Conservation (phyloP, 169 alveolate species). For the Plasmodium billcollinsi region DNA sequence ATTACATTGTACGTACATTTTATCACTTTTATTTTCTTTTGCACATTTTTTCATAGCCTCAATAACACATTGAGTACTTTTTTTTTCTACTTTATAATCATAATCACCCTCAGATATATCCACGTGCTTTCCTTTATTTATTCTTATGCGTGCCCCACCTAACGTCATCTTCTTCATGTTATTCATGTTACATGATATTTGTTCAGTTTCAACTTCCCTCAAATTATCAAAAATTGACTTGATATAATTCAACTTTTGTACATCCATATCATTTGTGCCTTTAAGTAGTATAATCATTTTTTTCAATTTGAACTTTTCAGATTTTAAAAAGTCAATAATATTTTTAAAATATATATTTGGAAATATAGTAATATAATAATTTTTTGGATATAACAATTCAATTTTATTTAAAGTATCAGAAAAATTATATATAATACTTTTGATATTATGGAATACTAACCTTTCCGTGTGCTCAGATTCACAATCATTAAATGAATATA, state of each 20-base stretch:
- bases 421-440: slow-evolving; percentile 77
- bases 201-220: slow-evolving; percentile 53
- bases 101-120: neutral
- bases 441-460: slow-evolving; percentile 78
- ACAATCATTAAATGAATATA: slow-evolving; percentile 79
- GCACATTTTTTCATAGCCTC: slow-evolving; percentile 61
- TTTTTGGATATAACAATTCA: slow-evolving; percentile 77
- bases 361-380: slow-evolving; percentile 67
- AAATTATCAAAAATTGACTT: slow-evolving; percentile 37
- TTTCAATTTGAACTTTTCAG: slow-evolving; percentile 75
- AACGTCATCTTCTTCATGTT: neutral
- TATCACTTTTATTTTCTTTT: too few relatives aligned
- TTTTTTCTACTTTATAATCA: neutral
- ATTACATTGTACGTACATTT: too few relatives aligned
- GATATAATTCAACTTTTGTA: slow-evolving; percentile 40
- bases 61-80: slow-evolving; percentile 19
- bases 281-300: slow-evolving; percentile 67
- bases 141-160: too few relatives aligned
- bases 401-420: slow-evolving; percentile 76
- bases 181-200: slow-evolving; percentile 8
- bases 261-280: slow-evolving; percentile 60
- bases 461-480: slow-evolving; percentile 83
- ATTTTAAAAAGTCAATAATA: slow-evolving; percentile 77
- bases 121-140: too few relatives aligned
- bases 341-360: slow-evolving; percentile 78